These are phyloP conservation scores for Phytopythium litorale DNA, from an alignment of 352 stramenopile species.

Conservation along the genomic window DNA sequence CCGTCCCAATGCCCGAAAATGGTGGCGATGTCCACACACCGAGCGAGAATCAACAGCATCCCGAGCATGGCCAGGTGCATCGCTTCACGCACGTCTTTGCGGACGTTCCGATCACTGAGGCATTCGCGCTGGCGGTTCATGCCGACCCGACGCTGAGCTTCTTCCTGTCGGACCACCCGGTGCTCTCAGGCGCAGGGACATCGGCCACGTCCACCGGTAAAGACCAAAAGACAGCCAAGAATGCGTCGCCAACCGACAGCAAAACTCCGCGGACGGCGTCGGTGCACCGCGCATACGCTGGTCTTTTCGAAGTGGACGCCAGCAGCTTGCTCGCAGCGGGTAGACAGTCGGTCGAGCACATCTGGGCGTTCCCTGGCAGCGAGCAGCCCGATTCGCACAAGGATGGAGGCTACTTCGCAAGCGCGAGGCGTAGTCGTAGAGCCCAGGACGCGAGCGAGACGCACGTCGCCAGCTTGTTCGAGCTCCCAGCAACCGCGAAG, in stretches of 20 bases:
- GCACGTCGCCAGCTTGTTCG: slow-evolving; percentile 22
- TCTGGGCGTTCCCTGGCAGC: slow-evolving; percentile 19
- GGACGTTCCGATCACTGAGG: slow-evolving; percentile 45
- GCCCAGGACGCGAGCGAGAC: slow-evolving; percentile 1
- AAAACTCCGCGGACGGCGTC: slow-evolving; percentile 8
- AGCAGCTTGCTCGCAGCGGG: slow-evolving; percentile 41
- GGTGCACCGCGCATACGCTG: slow-evolving; percentile 26
- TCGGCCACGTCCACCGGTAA: slow-evolving; percentile 15
- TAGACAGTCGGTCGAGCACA: slow-evolving; percentile 36
- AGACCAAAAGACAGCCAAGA: slow-evolving; percentile 25
- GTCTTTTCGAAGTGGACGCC: slow-evolving; percentile 59
- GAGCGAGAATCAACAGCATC: slow-evolving; percentile 2
- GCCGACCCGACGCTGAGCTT: slow-evolving; percentile 61
- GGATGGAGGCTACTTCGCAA: slow-evolving; percentile 6
- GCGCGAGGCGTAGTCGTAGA: not conserved
- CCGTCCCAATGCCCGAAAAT: not conserved
- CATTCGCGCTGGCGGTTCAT: slow-evolving; percentile 40
- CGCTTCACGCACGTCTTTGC: slow-evolving; percentile 47
- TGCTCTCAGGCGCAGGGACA: slow-evolving; percentile 14
- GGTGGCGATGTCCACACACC: slow-evolving; percentile 5
- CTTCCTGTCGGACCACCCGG: slow-evolving; percentile 53
- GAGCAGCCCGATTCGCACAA: slow-evolving; percentile 1
- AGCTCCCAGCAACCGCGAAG: slow-evolving; percentile 13
- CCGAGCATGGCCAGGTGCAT: slow-evolving; percentile 4
- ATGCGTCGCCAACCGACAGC: slow-evolving; percentile 7